Evolutionary conservation across 805 yeast genomes (phyloP).

Genomic region (Wickerhamiella allomyrinae): DNA sequence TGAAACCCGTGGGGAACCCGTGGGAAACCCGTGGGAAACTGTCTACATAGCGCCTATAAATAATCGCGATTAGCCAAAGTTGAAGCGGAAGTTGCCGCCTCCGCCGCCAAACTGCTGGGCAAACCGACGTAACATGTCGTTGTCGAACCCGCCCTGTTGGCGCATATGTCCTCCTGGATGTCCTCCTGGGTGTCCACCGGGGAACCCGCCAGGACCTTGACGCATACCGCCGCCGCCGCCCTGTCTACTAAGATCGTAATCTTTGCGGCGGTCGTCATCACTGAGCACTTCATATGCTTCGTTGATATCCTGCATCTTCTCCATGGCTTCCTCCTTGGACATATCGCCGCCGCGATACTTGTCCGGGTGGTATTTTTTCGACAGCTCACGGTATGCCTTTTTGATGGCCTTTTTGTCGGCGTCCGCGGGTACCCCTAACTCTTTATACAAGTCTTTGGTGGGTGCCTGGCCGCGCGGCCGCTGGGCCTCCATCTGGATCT

Average conservation of each 20-base stretch:
- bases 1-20: no score
- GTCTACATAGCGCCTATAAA: no score
- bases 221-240: conserved; percentile 3
- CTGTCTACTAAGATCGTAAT: conserved; percentile 38
- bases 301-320: conserved; percentile 81
- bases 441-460: conserved; percentile 63
- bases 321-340: conserved; percentile 54
- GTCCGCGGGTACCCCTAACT: conserved; percentile 48
- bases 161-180: no score
- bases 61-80: background rate
- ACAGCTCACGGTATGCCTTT: conserved; percentile 63
- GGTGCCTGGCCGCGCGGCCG: conserved; percentile 23
- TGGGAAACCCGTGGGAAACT: no score
- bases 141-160: background rate
- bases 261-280: conserved; percentile 44
- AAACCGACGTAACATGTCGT: background rate
- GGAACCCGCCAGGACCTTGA: conserved; percentile 1
- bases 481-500: conserved; percentile 19
- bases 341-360: conserved; percentile 55
- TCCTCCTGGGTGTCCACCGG: conserved; percentile 5
- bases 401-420: conserved; percentile 65
- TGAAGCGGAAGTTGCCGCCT: background rate
- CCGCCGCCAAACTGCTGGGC: background rate
- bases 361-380: conserved; percentile 83
- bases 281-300: conserved; percentile 82